Evolutionary conservation across 2,329 filamentous ascomycete species (phyloP).

Genomic region (Paecilomyces niveus): DNA sequence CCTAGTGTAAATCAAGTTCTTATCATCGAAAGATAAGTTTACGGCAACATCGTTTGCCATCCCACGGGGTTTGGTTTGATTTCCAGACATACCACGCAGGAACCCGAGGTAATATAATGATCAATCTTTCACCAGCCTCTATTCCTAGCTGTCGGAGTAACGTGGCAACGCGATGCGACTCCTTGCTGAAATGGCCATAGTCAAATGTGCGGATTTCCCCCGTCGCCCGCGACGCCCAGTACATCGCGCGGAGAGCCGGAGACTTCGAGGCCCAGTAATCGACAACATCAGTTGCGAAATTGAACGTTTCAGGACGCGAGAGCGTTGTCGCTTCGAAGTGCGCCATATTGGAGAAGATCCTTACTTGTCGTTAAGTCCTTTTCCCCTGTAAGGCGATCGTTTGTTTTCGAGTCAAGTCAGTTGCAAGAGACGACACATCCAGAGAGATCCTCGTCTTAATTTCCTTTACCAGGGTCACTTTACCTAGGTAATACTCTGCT

Average conservation of each 20-base stretch:
- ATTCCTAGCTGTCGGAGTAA: slow-evolving; percentile 26
- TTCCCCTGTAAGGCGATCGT: neutral
- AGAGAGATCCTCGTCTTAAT: neutral
- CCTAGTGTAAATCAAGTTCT: neutral
- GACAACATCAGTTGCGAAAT: slow-evolving; percentile 35
- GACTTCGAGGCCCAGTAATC: slow-evolving; percentile 30
- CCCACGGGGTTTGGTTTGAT: neutral
- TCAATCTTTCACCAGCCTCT: slow-evolving; percentile 24
- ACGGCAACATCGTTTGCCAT: neutral
- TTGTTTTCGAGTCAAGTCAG: neutral
- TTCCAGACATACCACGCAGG: neutral
- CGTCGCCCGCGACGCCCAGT: slow-evolving; percentile 31
- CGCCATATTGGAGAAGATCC: neutral
- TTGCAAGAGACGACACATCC: neutral
- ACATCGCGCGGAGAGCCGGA: slow-evolving; percentile 24
- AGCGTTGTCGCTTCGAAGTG: neutral
- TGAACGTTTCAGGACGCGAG: slow-evolving; percentile 21
- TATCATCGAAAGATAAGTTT: neutral
- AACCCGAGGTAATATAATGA: neutral
- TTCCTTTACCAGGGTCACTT: neutral
- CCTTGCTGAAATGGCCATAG: slow-evolving; percentile 29
- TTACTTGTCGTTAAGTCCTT: neutral
- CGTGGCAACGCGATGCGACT: slow-evolving; percentile 28
- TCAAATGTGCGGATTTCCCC: slow-evolving; percentile 20
- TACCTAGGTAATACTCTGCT: neutral